Conservation (phyloP, 768 basidiomycete genomes). For the Trichaptum fuscoviolaceum region DNA sequence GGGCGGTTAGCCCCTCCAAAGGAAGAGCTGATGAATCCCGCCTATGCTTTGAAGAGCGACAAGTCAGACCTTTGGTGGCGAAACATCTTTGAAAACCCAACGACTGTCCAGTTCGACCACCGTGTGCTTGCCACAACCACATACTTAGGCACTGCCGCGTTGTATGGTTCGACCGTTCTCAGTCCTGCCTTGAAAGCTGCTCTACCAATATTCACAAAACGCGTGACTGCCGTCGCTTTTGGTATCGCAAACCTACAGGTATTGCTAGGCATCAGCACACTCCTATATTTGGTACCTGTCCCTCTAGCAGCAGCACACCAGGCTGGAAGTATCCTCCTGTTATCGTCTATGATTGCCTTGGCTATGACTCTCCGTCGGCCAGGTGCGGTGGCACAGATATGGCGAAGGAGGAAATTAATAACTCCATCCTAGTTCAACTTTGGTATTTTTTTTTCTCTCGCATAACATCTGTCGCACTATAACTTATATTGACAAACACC, state of each 20-base stretch:
- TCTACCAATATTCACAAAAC: slow-evolving; percentile 58
- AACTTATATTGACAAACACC: not conserved
- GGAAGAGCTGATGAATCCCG: slow-evolving; percentile 73
- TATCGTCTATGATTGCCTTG: slow-evolving; percentile 79
- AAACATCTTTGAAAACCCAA: slow-evolving; percentile 95
- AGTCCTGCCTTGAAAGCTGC: slow-evolving; percentile 38
- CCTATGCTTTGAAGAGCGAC: slow-evolving; percentile 67
- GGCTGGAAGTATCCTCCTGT: slow-evolving; percentile 84
- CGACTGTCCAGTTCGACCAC: slow-evolving; percentile 96
- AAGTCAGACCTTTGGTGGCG: slow-evolving; percentile 88
- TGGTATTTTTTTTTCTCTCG: not conserved
- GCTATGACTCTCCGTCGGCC: slow-evolving; percentile 69
- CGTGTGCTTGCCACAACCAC: slow-evolving; percentile 84
- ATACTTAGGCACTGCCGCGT: slow-evolving; percentile 58
- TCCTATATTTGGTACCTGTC: slow-evolving; percentile 89
- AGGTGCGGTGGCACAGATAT: slow-evolving; percentile 53
- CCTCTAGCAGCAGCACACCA: slow-evolving; percentile 93
- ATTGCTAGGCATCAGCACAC: slow-evolving; percentile 66
- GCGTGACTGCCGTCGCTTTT: slow-evolving; percentile 56
- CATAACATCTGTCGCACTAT: not conserved
- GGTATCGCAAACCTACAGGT: slow-evolving; percentile 84
- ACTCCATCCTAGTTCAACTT: slow-evolving; percentile 6
- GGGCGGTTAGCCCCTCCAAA: slow-evolving; percentile 75
- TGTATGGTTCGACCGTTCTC: slow-evolving; percentile 53
- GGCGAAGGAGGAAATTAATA: slow-evolving; percentile 34